Percentiles rank a stretch among this genome's conserved stretches.
phyloP scores from a whole-genome alignment of 257 asterid genomes.

The Solanum boliviense region DNA sequence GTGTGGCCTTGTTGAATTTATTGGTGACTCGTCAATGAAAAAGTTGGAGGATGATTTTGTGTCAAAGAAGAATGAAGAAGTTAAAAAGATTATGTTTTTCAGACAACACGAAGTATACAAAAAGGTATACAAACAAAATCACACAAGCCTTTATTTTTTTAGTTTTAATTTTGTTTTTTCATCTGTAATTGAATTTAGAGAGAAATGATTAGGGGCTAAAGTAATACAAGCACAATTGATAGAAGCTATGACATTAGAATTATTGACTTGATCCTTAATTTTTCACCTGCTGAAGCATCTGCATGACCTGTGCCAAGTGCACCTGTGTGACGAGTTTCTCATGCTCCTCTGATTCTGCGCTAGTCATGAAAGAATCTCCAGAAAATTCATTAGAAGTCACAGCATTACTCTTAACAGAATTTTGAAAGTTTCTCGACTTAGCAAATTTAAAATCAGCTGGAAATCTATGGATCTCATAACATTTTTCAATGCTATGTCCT shows the following conservation, averaged over 20 bases:
- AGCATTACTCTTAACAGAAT: too few species aligned
- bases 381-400: not conserved
- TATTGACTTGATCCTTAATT: not conserved
- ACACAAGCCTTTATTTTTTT: too few species aligned
- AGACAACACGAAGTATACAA: not conserved
- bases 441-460: too few species aligned
- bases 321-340: not conserved
- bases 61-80: not conserved
- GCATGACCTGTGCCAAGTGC: not conserved
- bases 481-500: not conserved
- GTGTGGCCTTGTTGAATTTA: not conserved
- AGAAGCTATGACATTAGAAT: not conserved
- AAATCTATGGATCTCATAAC: not conserved
- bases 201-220: not conserved
- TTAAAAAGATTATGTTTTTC: too few species aligned
- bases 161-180: too few species aligned
- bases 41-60: not conserved
- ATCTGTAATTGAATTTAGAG: not conserved
- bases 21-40: not conserved
- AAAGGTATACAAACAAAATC: not conserved
- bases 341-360: not conserved
- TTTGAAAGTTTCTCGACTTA: too few species aligned
- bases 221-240: not conserved
- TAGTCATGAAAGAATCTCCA: not conserved
- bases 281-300: not conserved